Conservation (phyloP, 2,329 filamentous ascomycete species). For the Hymenoscyphus infarciens region DNA sequence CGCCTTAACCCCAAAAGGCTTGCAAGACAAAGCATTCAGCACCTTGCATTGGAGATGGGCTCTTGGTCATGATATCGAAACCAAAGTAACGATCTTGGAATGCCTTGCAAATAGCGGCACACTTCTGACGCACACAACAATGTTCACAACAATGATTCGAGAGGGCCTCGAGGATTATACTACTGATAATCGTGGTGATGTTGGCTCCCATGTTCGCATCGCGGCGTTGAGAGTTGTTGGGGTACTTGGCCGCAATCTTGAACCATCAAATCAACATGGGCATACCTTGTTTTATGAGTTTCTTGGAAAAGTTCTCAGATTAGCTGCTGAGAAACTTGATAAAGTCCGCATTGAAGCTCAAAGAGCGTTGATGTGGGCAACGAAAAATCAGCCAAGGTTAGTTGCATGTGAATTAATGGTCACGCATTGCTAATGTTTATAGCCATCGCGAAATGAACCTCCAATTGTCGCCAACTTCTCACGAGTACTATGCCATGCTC, state of each 20-base stretch:
- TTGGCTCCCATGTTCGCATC: constrained; percentile 80
- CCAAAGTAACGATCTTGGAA: constrained; percentile 52
- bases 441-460: background rate
- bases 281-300: constrained; percentile 15
- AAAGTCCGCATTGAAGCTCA: constrained; percentile 71
- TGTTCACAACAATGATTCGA: constrained; percentile 37
- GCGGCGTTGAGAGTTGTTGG: constrained; percentile 70
- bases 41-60: constrained; percentile 53
- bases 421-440: background rate
- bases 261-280: constrained; percentile 6
- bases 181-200: constrained; percentile 81
- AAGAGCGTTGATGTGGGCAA: background rate
- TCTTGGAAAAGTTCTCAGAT: constrained; percentile 47
- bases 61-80: constrained; percentile 48
- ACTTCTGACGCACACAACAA: constrained; percentile 13
- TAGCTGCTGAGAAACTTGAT: constrained; percentile 87
- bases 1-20: background rate
- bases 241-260: constrained; percentile 32
- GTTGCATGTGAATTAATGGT: background rate
- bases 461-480: background rate
- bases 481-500: constrained; percentile 8
- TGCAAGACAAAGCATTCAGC: constrained; percentile 34
- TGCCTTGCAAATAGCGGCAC: constrained; percentile 48
- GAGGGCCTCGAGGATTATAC: constrained; percentile 83
- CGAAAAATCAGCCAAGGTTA: background rate